Conservation (phyloP, 805 yeast species). For the Kregervanrija pseudodelftensis region DNA sequence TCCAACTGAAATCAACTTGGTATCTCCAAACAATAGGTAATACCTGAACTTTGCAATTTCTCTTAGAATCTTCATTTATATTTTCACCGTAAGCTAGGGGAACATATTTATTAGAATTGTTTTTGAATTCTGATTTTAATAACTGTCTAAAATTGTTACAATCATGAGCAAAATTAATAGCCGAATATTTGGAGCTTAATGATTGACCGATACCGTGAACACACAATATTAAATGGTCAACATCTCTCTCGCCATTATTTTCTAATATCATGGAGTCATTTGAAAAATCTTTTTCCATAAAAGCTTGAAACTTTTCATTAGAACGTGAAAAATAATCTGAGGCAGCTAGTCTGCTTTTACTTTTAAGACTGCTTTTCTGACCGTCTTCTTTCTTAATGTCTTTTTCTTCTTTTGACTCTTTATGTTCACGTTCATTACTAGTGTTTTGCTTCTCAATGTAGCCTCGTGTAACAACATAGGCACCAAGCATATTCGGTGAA, state of each 20-base stretch:
- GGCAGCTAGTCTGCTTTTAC: too few relatives aligned
- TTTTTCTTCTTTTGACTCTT: background rate
- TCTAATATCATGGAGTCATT: slow-evolving; percentile 36
- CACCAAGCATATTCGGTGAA: slow-evolving; percentile 34
- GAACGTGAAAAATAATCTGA: slow-evolving; percentile 3
- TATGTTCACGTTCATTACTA: slow-evolving; percentile 6
- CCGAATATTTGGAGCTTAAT: slow-evolving; percentile 68
- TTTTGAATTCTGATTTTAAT: slow-evolving; percentile 41
- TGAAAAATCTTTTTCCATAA: slow-evolving; percentile 44
- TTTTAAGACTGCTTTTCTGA: background rate
- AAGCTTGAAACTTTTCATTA: slow-evolving; percentile 33
- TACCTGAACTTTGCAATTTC: slow-evolving; percentile 65
- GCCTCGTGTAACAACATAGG: slow-evolving; percentile 45
- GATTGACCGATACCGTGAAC: slow-evolving; percentile 95
- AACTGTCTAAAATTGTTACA: slow-evolving; percentile 58
- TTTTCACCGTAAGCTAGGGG: slow-evolving; percentile 28
- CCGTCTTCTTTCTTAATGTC: background rate
- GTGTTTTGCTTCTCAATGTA: slow-evolving; percentile 17
- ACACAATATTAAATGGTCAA: slow-evolving; percentile 64
- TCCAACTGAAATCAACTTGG: slow-evolving; percentile 53
- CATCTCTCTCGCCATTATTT: slow-evolving; percentile 33
- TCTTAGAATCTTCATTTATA: slow-evolving; percentile 6
- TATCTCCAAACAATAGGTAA: slow-evolving; percentile 92
- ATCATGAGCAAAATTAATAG: slow-evolving; percentile 82
- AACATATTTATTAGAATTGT: slow-evolving; percentile 33